phyloP scores from a whole-genome alignment of 2,329 filamentous ascomycete genomes.

The Rhexocercosporidium sp. region DNA sequence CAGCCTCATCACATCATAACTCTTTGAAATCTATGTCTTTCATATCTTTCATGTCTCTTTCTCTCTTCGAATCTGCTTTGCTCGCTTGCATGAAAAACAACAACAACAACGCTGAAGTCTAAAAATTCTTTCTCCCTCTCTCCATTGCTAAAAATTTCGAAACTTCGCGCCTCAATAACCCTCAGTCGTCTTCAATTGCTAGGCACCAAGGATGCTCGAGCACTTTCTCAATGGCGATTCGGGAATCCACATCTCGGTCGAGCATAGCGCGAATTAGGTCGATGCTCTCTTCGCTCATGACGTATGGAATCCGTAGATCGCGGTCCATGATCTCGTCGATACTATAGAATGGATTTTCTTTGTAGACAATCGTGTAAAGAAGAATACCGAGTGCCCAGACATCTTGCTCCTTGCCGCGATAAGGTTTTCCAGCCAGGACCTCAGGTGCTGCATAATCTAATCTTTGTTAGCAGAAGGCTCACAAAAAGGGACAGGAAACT shows the following conservation, averaged over 20 bases:
- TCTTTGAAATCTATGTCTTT: slow-evolving; percentile 16
- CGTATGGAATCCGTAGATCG: slow-evolving; percentile 87
- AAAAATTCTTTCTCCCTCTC: slow-evolving; percentile 13
- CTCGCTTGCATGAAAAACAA: not conserved
- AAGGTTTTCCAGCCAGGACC: slow-evolving; percentile 89
- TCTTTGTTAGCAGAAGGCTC: slow-evolving; percentile 22
- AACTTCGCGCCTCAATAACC: slow-evolving; percentile 26
- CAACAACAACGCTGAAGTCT: slow-evolving; percentile 5
- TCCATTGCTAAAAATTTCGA: slow-evolving; percentile 11
- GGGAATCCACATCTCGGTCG: slow-evolving; percentile 81
- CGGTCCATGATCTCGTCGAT: slow-evolving; percentile 99
- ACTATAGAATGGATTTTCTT: slow-evolving; percentile 98
- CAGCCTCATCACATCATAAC: slow-evolving; percentile 10
- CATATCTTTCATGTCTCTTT: slow-evolving; percentile 9
- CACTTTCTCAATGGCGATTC: slow-evolving; percentile 87
- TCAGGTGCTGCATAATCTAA: slow-evolving; percentile 98
- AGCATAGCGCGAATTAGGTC: slow-evolving; percentile 92
- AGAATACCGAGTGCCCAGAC: slow-evolving; percentile 98
- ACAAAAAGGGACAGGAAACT: slow-evolving; percentile 39
- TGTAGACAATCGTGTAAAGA: slow-evolving; percentile 98
- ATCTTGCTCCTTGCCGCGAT: slow-evolving; percentile 95
- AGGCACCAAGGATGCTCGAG: slow-evolving; percentile 81
- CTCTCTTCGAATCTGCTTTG: not conserved
- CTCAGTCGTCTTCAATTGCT: slow-evolving; percentile 34
- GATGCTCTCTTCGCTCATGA: slow-evolving; percentile 89